Conservation (phyloP, 1,139 yeast species). For the Blastobotrys illinoisensis region DNA sequence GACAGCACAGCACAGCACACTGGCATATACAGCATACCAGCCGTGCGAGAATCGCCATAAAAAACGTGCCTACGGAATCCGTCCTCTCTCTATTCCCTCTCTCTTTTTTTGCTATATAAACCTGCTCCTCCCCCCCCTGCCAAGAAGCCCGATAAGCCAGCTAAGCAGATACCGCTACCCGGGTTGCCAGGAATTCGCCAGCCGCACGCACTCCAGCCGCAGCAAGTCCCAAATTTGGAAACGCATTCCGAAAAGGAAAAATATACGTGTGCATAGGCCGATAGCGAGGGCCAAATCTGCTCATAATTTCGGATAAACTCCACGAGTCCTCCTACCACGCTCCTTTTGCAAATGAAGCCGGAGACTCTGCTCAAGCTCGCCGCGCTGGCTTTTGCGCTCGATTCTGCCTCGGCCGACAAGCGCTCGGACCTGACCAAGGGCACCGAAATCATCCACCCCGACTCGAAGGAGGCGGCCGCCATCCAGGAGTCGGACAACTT, state of each 20-base stretch:
- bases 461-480: slow-evolving; percentile 29
- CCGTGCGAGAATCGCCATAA: neutral
- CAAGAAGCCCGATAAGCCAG: too few relatives aligned
- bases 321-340: neutral
- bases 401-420: neutral
- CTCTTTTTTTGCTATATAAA: neutral
- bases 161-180: too few relatives aligned
- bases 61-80: neutral
- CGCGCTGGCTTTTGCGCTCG: neutral
- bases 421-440: slow-evolving; percentile 25
- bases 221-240: neutral
- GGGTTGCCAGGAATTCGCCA: too few relatives aligned
- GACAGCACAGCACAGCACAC: neutral
- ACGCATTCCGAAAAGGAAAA: neutral
- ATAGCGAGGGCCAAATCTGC: neutral
- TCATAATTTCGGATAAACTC: neutral
- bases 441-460: slow-evolving; percentile 30
- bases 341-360: slow-evolving; percentile 1
- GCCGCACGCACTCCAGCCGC: neutral
- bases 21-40: neutral
- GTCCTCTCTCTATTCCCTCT: too few relatives aligned
- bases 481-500: slow-evolving; percentile 29
- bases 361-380: neutral
- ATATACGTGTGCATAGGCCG: neutral
- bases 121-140: too few relatives aligned